Evolutionary conservation across 306 rosid genomes (phyloP).

Genomic region (Glycine soja): DNA sequence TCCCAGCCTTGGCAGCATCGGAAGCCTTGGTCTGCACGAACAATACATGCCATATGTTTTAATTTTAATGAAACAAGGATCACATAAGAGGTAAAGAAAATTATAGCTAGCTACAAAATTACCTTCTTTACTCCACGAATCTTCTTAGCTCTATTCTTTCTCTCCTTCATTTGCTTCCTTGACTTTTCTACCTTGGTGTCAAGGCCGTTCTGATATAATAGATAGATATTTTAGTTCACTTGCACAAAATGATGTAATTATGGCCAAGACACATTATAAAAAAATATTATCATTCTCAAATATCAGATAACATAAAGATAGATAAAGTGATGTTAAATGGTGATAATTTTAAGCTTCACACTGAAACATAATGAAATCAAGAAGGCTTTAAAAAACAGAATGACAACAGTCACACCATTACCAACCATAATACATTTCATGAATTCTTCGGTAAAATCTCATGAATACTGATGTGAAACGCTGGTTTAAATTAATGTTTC

Average conservation of each 20-base stretch:
- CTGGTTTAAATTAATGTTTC: too few relatives aligned
- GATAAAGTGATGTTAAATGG: background rate
- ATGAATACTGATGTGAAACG: too few relatives aligned
- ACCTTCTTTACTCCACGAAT: slow-evolving; percentile 98
- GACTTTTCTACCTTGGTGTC: slow-evolving; percentile 86
- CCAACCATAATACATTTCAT: too few relatives aligned
- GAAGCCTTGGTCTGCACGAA: slow-evolving; percentile 84
- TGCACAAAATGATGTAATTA: background rate
- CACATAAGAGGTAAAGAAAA: background rate
- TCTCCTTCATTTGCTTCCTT: slow-evolving; percentile 94
- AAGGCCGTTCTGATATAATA: slow-evolving; percentile 75
- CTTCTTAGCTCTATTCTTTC: slow-evolving; percentile 92
- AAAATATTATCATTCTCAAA: background rate
- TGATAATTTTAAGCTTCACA: background rate
- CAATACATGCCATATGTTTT: background rate
- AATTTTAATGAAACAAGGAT: background rate
- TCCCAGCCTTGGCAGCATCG: slow-evolving; percentile 85
- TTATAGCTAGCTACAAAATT: background rate
- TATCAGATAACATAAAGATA: background rate
- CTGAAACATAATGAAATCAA: background rate
- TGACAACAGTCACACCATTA: too few relatives aligned
- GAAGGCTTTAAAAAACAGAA: too few relatives aligned
- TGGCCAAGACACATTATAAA: background rate
- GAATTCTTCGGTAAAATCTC: too few relatives aligned
- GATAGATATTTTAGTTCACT: background rate